These are phyloP conservation scores for Cystobasidiaceae sp. DNA, from an alignment of 1,284 basidiomycete species.

Conservation along the genomic window DNA sequence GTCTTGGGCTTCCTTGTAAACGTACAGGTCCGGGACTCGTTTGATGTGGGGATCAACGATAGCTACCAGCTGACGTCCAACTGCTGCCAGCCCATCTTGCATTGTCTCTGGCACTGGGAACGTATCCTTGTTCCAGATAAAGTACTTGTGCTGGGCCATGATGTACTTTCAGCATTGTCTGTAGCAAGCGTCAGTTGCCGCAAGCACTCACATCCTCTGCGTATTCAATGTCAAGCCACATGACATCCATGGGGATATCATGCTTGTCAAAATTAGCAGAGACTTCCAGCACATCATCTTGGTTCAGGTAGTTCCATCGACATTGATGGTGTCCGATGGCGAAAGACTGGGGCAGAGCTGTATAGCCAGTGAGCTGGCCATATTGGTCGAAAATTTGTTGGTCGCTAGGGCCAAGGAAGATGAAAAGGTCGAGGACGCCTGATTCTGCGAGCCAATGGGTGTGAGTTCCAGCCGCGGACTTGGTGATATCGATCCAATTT, in stretches of 20 bases:
- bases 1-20: slow-evolving; percentile 81
- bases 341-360: slow-evolving; percentile 83
- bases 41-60: slow-evolving; percentile 97
- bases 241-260: slow-evolving; percentile 91
- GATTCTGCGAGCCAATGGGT: slow-evolving; percentile 98
- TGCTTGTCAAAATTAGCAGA: slow-evolving; percentile 83
- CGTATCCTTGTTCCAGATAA: slow-evolving; percentile 86
- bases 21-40: slow-evolving; percentile 69
- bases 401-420: slow-evolving; percentile 83
- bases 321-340: slow-evolving; percentile 95
- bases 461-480: slow-evolving; percentile 56
- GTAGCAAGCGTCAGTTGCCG: not conserved
- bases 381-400: slow-evolving; percentile 79
- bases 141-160: slow-evolving; percentile 94
- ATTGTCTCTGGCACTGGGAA: slow-evolving; percentile 94
- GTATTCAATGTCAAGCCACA: slow-evolving; percentile 99
- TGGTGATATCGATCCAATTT: slow-evolving; percentile 84
- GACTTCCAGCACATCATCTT: slow-evolving; percentile 81
- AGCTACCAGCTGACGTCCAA: slow-evolving; percentile 87
- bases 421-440: slow-evolving; percentile 88
- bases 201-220: slow-evolving; percentile 29
- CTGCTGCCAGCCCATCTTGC: slow-evolving; percentile 78
- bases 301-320: slow-evolving; percentile 95
- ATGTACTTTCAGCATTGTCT: too few relatives aligned
- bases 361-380: slow-evolving; percentile 73